Evolutionary conservation across 176 grass and related monocot species (phyloP).

Genomic region (Thalia dealbata): DNA sequence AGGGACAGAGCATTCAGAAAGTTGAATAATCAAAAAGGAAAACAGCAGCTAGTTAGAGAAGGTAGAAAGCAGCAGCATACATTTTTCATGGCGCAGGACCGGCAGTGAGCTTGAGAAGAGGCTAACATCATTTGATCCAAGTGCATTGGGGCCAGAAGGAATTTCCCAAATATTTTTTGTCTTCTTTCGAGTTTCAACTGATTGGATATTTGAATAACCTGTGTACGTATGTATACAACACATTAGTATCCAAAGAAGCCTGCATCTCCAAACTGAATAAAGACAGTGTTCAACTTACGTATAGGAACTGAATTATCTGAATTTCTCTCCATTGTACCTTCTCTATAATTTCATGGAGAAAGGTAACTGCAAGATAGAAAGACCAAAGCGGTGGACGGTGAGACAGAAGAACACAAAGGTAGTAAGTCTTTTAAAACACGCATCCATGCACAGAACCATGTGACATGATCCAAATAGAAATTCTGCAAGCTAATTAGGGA

Average conservation of each 20-base stretch:
- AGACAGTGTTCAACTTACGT: constrained; percentile 16
- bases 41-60: neutral
- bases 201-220: constrained; percentile 29
- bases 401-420: neutral
- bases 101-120: constrained; percentile 91
- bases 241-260: neutral
- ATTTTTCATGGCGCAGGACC: constrained; percentile 53
- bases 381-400: neutral
- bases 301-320: constrained; percentile 19
- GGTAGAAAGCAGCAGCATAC: constrained; percentile 18
- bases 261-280: neutral
- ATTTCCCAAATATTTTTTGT: constrained; percentile 26
- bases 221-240: neutral
- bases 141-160: neutral
- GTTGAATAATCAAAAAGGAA: neutral
- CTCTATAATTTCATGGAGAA: neutral
- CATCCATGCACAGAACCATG: neutral
- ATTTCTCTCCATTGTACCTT: constrained; percentile 34
- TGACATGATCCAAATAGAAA: neutral
- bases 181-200: constrained; percentile 23
- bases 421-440: neutral
- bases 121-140: constrained; percentile 39
- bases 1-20: neutral
- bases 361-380: neutral
- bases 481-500: neutral